Evolutionary conservation across 139 green algal genomes (phyloP), one percentile per base, ranked within the genome.

Genomic region (Klebsormidium nitens): DNA sequence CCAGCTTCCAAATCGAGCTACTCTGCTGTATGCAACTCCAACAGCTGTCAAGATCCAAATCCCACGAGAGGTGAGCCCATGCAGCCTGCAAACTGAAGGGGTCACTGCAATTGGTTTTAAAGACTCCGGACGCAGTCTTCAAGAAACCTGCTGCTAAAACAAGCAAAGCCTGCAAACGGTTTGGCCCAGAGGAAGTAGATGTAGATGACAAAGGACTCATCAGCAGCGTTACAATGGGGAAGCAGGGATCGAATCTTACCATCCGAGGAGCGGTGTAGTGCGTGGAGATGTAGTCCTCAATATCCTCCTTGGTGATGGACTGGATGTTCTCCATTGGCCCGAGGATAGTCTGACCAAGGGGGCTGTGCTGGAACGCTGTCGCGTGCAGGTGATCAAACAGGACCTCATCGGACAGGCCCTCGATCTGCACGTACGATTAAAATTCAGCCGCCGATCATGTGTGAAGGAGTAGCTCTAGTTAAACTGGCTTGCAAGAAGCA

Each of bases 361-460:
- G 89, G 44, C 69, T 96, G 83, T 90, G 77, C 86, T 99, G 95
- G 84, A 98, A 99, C 1, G 95, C 94, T 37, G 95, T 99, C 31
- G 95, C 93, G 73, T 99, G 95, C 69, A 99, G 85, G 79, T 99
- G 95, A 83, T 98, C 94, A 78, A 98, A 97, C 31, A 99, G 74
- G 0, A 95, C 88, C 76, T 95, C 89, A 66, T 93, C 87, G 5
- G 83, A 63, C 42, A 91, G 83, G 60, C 81, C 84, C 70, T 93
- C 88, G 2, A 95, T 76, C 80, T 92, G 75, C 65, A 55, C 2
- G 39, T 19, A 52, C 17, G 17, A 64, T 5, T 17, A 64, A 64
- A n/a, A n/a, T n/a, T n/a, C n/a, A n/a, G n/a, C n/a, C n/a, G n/a
- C n/a, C n/a, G n/a, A n/a, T n/a, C n/a, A n/a, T n/a, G n/a, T n/a